A percentile compares a stretch with the other conserved stretches of the same genome.
These are phyloP conservation scores for Flaveria robusta DNA, from an alignment of 129 eudicot genomes.

Conservation along the genomic window DNA sequence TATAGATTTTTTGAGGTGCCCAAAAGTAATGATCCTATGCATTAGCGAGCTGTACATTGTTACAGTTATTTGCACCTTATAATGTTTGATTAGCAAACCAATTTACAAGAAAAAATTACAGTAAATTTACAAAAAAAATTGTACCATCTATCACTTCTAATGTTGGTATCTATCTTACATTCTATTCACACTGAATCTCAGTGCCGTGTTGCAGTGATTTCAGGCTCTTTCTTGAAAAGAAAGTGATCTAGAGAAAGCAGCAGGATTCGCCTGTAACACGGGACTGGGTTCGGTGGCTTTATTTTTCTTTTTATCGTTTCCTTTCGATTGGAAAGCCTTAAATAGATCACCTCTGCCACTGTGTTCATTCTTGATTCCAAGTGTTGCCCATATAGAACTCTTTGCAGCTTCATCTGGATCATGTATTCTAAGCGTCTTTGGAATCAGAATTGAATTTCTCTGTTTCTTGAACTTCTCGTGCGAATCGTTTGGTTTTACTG, in stretches of 20 bases:
- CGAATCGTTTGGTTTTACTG: constrained; percentile 35
- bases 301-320: constrained; percentile 40
- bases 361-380: constrained; percentile 74
- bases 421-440: constrained; percentile 84
- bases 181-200: constrained; percentile 23
- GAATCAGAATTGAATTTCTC: constrained; percentile 52
- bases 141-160: constrained; percentile 21
- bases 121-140: constrained; percentile 24
- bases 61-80: constrained; percentile 11
- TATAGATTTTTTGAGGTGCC: constrained; percentile 32
- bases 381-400: constrained; percentile 89
- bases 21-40: constrained; percentile 28
- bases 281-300: constrained; percentile 37
- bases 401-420: constrained; percentile 98
- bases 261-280: constrained; percentile 76
- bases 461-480: constrained; percentile 38
- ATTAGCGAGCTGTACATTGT: constrained; percentile 26
- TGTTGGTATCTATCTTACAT: constrained; percentile 2
- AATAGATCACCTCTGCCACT: constrained; percentile 37
- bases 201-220: constrained; percentile 19
- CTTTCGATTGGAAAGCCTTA: constrained; percentile 66
- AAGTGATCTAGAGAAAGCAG: constrained; percentile 74
- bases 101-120: constrained; percentile 13
- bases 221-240: constrained; percentile 75
- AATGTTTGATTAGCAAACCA: constrained; percentile 35